Conservation (phyloP, 176 grass and related monocot species). For the sorghum (Sorghum bicolor) region DNA sequence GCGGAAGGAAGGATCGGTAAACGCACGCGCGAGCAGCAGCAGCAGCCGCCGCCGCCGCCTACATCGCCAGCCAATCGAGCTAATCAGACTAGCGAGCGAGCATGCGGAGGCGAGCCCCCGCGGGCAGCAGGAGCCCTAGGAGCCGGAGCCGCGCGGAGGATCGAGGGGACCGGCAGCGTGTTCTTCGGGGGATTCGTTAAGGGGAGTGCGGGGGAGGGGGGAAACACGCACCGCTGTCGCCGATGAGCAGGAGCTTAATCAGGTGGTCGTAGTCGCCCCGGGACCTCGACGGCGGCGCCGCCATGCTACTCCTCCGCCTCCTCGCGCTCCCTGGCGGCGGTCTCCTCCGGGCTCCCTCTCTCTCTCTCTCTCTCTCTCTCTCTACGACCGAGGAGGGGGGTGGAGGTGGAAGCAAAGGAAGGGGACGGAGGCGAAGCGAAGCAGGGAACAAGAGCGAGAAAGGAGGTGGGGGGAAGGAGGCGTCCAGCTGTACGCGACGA, state of each 20-base stretch:
- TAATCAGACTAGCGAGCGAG: neutral
- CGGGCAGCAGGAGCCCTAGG: neutral
- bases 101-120: neutral
- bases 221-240: conserved; percentile 37
- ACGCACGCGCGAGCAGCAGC: neutral
- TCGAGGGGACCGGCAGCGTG: neutral
- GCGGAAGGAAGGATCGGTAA: neutral
- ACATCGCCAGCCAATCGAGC: neutral
- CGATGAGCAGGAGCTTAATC: conserved; percentile 55
- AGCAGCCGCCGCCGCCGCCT: neutral
- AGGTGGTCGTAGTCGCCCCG: conserved; percentile 58
- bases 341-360: neutral
- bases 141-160: neutral
- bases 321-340: neutral
- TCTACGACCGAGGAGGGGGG: neutral
- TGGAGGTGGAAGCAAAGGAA: neutral
- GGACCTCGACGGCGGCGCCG: conserved; percentile 38
- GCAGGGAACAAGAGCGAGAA: neutral
- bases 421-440: neutral
- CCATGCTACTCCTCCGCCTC: neutral
- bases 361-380: neutral
- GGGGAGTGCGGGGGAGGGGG: accelerated
- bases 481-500: conserved; percentile 41
- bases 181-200: neutral
- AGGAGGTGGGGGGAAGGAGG: neutral